These are phyloP conservation scores for Penicillium macrosclerotiorum DNA, from an alignment of 495 filamentous ascomycete species.

Conservation along the genomic window DNA sequence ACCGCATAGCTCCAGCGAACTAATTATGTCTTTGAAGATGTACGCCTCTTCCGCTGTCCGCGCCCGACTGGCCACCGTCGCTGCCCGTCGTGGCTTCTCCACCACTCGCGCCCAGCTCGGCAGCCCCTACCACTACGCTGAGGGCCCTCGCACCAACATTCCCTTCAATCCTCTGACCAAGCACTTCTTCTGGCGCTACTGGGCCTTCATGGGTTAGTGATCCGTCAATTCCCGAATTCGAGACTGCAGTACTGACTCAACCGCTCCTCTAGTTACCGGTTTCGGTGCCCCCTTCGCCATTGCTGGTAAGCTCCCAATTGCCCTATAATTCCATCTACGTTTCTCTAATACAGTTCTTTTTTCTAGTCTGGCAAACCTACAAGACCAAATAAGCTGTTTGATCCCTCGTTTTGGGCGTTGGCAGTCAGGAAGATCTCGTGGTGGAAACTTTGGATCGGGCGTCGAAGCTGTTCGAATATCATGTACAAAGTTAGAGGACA, in stretches of 20 bases:
- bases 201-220: conserved; percentile 69
- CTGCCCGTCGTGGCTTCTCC: conserved; percentile 91
- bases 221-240: conserved; percentile 11
- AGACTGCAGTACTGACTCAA: conserved; percentile 30
- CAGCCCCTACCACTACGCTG: conserved; percentile 96
- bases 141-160: conserved; percentile 90
- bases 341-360: conserved; percentile 24
- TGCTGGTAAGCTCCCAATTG: conserved; percentile 60
- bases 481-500: conserved; percentile 48
- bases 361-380: conserved; percentile 81
- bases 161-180: conserved; percentile 93
- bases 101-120: conserved; percentile 80
- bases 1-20: conserved; percentile 11
- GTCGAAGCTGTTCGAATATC: conserved; percentile 30
- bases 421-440: conserved; percentile 17
- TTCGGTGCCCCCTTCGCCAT: conserved; percentile 81
- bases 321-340: neutral
- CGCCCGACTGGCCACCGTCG: conserved; percentile 59
- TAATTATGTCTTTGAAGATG: conserved; percentile 59
- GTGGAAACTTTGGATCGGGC: conserved; percentile 23
- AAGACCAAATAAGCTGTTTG: conserved; percentile 52
- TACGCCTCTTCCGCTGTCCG: conserved; percentile 76
- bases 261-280: conserved; percentile 53
- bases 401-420: conserved; percentile 17
- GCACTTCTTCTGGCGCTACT: conserved; percentile 80